Percentiles rank a stretch among this genome's conserved stretches.
Conservation (phyloP, 352 stramenopile genomes). For the Pythium oligandrum region DNA sequence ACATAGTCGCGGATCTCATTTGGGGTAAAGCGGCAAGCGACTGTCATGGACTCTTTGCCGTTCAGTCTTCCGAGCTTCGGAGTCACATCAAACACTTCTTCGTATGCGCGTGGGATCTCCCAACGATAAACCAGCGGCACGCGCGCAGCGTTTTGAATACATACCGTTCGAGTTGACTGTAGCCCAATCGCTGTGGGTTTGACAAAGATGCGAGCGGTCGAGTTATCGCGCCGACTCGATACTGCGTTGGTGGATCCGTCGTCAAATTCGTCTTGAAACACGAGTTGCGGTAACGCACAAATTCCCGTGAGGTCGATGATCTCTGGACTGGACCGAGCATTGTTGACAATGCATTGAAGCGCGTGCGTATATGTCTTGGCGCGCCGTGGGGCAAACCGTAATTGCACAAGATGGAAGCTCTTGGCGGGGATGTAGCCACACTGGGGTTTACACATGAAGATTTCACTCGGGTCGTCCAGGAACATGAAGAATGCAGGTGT, state of each 20-base stretch:
- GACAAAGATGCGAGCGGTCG: constrained; percentile 58
- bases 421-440: constrained; percentile 70
- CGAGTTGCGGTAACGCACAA: constrained; percentile 48
- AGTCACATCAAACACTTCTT: constrained; percentile 56
- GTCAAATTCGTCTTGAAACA: constrained; percentile 30
- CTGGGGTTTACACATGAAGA: constrained; percentile 71
- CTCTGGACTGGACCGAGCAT: constrained; percentile 39
- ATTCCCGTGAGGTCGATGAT: constrained; percentile 52
- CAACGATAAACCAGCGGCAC: constrained; percentile 86
- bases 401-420: constrained; percentile 78
- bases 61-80: constrained; percentile 75
- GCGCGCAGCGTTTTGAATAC: constrained; percentile 74
- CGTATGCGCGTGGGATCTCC: constrained; percentile 53
- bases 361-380: constrained; percentile 42
- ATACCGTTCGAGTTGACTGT: constrained; percentile 39
- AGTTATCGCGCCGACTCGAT: neutral
- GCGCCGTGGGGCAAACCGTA: constrained; percentile 61
- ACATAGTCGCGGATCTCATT: constrained; percentile 66
- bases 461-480: constrained; percentile 42
- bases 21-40: constrained; percentile 82
- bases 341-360: constrained; percentile 75
- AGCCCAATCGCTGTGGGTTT: constrained; percentile 84
- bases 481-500: constrained; percentile 87
- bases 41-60: constrained; percentile 58
- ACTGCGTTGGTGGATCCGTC: constrained; percentile 3